Base-by-base conservation (phyloP, 805 yeast genomes). In the Schwanniomyces polymorphus region DNA sequence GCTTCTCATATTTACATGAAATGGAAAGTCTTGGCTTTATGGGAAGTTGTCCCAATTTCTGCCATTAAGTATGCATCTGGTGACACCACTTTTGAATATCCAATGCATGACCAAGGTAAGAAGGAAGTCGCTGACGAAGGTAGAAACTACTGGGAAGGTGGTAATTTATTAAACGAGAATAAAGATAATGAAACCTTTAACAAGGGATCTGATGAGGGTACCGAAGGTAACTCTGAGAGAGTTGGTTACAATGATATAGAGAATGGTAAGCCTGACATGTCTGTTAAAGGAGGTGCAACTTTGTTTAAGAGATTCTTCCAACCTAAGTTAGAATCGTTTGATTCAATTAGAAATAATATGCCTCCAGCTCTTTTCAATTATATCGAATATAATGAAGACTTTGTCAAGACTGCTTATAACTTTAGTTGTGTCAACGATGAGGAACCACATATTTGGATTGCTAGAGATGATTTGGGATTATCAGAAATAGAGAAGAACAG, bases 31-130 rank as follows among this genome's bases (percentile, higher is more conserved):
- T 75, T 81, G 42, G 85, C 89, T 28, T 63, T 86, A 48, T 70
- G 82, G 45, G 90, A 87, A 44, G 67, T 76, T 37, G 89, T 88
- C 44, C 95, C 94, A 50, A 61, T 87, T 43, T 81, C 86, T 42
- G 90, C 82, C 6, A 67, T 81, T 49, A 72, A 69, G 52, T 75
- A 73, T 51, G 76, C 76, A 35, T 65, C 74, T 44, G 76, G 74
- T 42, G 78, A 76, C 51, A 35, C 61, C 11, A 68, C 71, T 6
- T 66, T 60, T 49, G 57, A 56, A n/a, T 86, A 86, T 60, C 89
- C 91, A 55, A 67, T 64, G 63, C 64, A 71, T 23, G 92, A 87
- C 60, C 85, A 82, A 57, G 94, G 94, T 34, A 61, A 56, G 51
- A 67, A 72, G 44, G 89, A 87, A 64, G 74, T 83, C 42, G 74